Evolutionary conservation across 257 asterid species (phyloP), one percentile per base, ranked within the genome.

Genomic region (Cordia subcordata): DNA sequence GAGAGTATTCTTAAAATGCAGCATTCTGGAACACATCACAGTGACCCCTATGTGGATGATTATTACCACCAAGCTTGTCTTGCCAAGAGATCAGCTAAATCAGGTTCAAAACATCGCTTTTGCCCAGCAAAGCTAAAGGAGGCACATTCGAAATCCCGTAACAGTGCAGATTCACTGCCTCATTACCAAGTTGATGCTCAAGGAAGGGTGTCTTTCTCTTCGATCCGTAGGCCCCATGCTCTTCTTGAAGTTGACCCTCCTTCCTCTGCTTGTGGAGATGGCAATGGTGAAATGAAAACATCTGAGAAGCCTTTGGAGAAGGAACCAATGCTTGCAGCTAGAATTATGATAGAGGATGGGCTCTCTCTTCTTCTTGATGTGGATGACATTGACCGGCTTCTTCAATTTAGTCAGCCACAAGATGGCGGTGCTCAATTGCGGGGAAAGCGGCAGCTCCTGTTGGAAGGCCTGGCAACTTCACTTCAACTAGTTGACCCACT

Each of bases 281-380:
- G 71, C 69, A 72, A 64, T 47, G 55, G 65, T 35, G 96, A 86
- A 40, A 78, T 79, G 22, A 82, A 82, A 74, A 23, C 71, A 40
- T 56, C 66, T 20, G 87, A 86, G 79, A 88, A 86, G 84, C 99
- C 97, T 61, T 72, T 92, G 76, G 99, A 92, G 40, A 94, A 88
- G 76, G 99, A 92, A 73, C 99, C 99, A 11, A 79, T 92, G 93
- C 97, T 92, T 66, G 99, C 96, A 17, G 99, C 97, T 52, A 81
- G 99, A 76, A 91, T 85, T 66, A 69, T 85, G 62, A 83, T 92
- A 57, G 99, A 92, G 78, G 97, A 92, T 70, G 96, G 97, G 33
- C 69, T 86, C 45, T 72, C 71, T 72, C 91, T 89, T 58, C 82
- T 92, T 39, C 96, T 92, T 13, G 99, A 92, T 46, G 84, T 92